Conservation (phyloP, 305 asterid genomes). For the Andrographis paniculata region DNA sequence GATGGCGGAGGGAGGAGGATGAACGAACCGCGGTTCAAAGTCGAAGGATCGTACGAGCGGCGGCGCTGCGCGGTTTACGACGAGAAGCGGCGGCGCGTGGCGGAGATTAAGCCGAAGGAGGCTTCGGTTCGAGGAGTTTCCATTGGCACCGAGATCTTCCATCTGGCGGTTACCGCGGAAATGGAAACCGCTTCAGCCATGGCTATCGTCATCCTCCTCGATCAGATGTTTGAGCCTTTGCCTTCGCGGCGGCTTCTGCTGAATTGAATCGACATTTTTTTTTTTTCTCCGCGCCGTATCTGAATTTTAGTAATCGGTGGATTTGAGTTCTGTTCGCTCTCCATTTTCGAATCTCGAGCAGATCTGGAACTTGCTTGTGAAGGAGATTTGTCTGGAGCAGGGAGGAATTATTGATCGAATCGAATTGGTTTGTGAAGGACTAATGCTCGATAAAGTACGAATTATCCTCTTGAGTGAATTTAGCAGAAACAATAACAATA, state of each 20-base stretch:
- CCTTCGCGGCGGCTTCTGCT: background rate
- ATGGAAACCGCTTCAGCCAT: slow-evolving; percentile 40
- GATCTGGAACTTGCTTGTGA: no score
- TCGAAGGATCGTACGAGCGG: slow-evolving; percentile 50
- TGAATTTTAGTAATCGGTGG: no score
- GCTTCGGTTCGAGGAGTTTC: slow-evolving; percentile 40
- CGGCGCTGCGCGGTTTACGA: slow-evolving; percentile 52
- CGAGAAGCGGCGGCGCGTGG: slow-evolving; percentile 37
- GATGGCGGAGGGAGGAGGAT: background rate
- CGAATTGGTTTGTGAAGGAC: no score
- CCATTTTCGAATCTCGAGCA: no score
- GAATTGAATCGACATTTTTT: no score
- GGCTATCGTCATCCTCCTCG: slow-evolving; percentile 63
- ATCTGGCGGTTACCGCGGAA: slow-evolving; percentile 40
- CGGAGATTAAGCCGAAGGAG: slow-evolving; percentile 65
- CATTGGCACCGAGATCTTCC: slow-evolving; percentile 58
- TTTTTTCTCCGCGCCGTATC: no score
- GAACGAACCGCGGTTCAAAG: slow-evolving; percentile 20
- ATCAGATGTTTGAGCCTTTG: slow-evolving; percentile 51
- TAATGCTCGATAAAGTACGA: no score
- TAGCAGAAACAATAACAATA: no score
- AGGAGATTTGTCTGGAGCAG: no score
- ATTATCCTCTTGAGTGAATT: no score
- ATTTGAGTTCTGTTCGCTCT: no score
- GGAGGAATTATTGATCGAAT: no score